Percentiles rank a stretch among this genome's conserved stretches.
Evolutionary conservation across 2,329 filamentous ascomycete genomes (phyloP).

Genomic region (Fusarium musae): DNA sequence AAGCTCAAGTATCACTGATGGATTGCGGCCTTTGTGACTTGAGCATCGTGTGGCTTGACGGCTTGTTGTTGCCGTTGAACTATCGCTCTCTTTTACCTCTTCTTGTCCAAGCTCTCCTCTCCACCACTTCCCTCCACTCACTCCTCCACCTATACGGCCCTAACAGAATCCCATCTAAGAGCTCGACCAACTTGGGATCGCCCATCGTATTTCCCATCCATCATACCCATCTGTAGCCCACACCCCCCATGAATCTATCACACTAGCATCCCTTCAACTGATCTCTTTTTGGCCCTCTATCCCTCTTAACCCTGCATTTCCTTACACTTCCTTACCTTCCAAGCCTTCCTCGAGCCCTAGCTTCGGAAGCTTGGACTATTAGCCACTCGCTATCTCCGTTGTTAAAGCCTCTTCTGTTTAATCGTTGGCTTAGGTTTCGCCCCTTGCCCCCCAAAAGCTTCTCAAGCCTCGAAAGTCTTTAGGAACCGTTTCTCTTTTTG

Average conservation of each 20-base stretch:
- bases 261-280: conserved; percentile 33
- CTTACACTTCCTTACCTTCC: conserved; percentile 26
- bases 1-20: neutral
- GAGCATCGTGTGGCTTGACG: conserved; percentile 24
- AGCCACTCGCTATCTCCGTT: conserved; percentile 36
- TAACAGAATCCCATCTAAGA: conserved; percentile 39
- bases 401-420: conserved; percentile 34
- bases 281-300: conserved; percentile 29
- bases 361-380: conserved; percentile 37
- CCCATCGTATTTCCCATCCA: conserved; percentile 40
- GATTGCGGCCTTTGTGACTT: conserved; percentile 4
- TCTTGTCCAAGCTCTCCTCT: conserved; percentile 30
- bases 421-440: conserved; percentile 32
- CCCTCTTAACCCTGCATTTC: conserved; percentile 33
- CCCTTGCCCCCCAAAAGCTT: conserved; percentile 30
- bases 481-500: conserved; percentile 27
- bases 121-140: conserved; percentile 39
- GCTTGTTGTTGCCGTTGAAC: neutral
- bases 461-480: conserved; percentile 26
- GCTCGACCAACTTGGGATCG: conserved; percentile 38
- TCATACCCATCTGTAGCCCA: conserved; percentile 31
- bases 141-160: conserved; percentile 35
- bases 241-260: conserved; percentile 37
- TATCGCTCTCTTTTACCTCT: conserved; percentile 6
- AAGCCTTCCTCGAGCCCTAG: conserved; percentile 41